These are phyloP conservation scores for Ascocoryne sarcoides DNA, from an alignment of 2,329 filamentous ascomycete genomes.

Conservation along the genomic window DNA sequence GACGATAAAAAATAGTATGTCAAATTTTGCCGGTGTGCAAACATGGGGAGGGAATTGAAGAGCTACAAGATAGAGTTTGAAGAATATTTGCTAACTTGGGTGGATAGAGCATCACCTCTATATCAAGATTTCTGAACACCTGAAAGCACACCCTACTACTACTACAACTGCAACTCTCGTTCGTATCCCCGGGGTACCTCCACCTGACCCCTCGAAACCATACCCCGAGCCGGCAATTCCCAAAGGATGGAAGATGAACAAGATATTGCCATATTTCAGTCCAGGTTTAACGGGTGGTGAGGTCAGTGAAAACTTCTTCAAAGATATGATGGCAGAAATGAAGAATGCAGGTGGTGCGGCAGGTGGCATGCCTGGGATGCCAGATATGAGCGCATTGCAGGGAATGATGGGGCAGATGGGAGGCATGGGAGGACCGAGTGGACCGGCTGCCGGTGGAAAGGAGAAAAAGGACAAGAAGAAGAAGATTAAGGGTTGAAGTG, in stretches of 20 bases:
- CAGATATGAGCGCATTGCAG: constrained; percentile 38
- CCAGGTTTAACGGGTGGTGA: constrained; percentile 87
- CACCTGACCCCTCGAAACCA: constrained; percentile 53
- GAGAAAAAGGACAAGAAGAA: constrained; percentile 40
- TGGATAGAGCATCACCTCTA: constrained; percentile 75
- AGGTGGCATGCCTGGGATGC: constrained; percentile 30
- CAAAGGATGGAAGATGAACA: constrained; percentile 82
- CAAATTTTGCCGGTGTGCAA: neutral
- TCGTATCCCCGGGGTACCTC: constrained; percentile 59
- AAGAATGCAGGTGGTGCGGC: constrained; percentile 28
- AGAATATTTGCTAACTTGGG: neutral
- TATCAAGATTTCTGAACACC: constrained; percentile 66
- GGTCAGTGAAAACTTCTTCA: constrained; percentile 86
- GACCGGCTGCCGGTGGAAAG: constrained; percentile 18
- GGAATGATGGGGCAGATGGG: constrained; percentile 38
- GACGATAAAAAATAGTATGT: constrained; percentile 56
- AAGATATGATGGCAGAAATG: constrained; percentile 98
- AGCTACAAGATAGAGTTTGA: neutral
- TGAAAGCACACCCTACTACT: constrained; percentile 70
- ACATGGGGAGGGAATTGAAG: too few relatives aligned
- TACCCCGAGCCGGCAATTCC: constrained; percentile 69
- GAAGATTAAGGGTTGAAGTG: constrained; percentile 22
- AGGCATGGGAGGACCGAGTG: constrained; percentile 22
- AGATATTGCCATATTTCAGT: constrained; percentile 77
- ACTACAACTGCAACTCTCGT: constrained; percentile 62